phyloP scores from a whole-genome alignment of 2,329 filamentous ascomycete genomes.

The Cryphonectria nitschkei region DNA sequence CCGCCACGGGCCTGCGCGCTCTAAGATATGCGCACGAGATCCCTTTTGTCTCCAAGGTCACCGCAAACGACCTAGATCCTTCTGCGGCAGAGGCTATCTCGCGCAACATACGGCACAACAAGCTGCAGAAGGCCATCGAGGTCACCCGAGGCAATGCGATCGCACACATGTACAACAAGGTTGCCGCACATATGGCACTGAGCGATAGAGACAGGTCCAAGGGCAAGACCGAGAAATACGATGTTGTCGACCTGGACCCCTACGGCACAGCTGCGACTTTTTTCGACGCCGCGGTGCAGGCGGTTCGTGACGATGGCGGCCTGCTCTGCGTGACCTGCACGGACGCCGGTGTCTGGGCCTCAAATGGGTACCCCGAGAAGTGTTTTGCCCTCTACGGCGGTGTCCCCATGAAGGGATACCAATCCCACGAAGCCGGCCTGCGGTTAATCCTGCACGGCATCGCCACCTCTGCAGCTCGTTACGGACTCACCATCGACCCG shows the following conservation, averaged over 20 bases:
- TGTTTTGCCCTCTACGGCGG: conserved; percentile 93
- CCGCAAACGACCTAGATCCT: conserved; percentile 85
- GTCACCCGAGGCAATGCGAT: conserved; percentile 82
- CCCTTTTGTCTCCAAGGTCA: conserved; percentile 78
- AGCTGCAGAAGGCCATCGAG: conserved; percentile 69
- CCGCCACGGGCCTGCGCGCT: conserved; percentile 88
- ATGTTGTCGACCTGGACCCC: conserved; percentile 95
- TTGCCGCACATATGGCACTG: conserved; percentile 57
- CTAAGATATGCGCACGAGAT: conserved; percentile 91
- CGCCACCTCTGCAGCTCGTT: conserved; percentile 77
- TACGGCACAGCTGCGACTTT: conserved; percentile 95
- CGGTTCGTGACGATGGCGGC: conserved; percentile 81
- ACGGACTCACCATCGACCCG: conserved; percentile 88
- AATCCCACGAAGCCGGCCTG: conserved; percentile 87
- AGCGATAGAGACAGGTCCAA: conserved; percentile 42
- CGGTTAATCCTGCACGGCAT: conserved; percentile 84
- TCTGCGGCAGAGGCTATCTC: conserved; percentile 80
- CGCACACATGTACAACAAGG: conserved; percentile 83
- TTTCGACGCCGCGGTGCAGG: conserved; percentile 86
- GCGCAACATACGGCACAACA: conserved; percentile 84
- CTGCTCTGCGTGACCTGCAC: conserved; percentile 95
- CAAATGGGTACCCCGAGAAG: conserved; percentile 92
- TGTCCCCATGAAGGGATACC: conserved; percentile 78
- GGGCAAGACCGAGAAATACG: conserved; percentile 63
- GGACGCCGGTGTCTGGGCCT: conserved; percentile 93